Evolutionary conservation across 2,329 filamentous ascomycete genomes (phyloP).

Genomic region (Lachnellula suecica): DNA sequence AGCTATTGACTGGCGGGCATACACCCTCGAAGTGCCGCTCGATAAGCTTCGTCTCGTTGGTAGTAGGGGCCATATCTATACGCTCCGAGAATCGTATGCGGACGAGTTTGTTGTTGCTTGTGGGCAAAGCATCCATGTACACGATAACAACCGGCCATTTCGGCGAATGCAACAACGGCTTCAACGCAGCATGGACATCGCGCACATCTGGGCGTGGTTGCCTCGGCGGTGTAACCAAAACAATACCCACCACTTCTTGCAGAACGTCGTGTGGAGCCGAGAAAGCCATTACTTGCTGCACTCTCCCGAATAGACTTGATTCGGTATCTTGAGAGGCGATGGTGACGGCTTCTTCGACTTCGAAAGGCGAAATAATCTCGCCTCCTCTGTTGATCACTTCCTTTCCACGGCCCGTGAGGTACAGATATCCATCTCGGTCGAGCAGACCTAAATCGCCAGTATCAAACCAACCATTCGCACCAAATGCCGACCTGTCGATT

Average conservation of each 20-base stretch:
- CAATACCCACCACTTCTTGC: slow-evolving; percentile 55
- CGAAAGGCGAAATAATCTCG: slow-evolving; percentile 58
- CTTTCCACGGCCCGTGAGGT: slow-evolving; percentile 81
- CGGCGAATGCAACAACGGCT: slow-evolving; percentile 47
- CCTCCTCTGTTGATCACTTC: slow-evolving; percentile 59
- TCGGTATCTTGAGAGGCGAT: slow-evolving; percentile 41
- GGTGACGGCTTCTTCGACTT: slow-evolving; percentile 57
- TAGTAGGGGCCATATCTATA: slow-evolving; percentile 43
- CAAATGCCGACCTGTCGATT: slow-evolving; percentile 47
- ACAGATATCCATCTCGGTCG: slow-evolving; percentile 76
- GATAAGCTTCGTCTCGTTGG: slow-evolving; percentile 43
- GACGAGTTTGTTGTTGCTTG: slow-evolving; percentile 57
- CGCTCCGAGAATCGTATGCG: slow-evolving; percentile 52
- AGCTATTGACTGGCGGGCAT: slow-evolving; percentile 48
- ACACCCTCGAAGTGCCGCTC: slow-evolving; percentile 49
- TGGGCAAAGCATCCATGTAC: slow-evolving; percentile 56
- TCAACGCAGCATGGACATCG: slow-evolving; percentile 46
- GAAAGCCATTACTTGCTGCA: slow-evolving; percentile 52
- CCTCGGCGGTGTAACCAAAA: slow-evolving; percentile 46
- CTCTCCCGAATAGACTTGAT: slow-evolving; percentile 45
- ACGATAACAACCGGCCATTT: slow-evolving; percentile 52
- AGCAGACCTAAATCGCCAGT: slow-evolving; percentile 82
- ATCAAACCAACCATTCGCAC: slow-evolving; percentile 75
- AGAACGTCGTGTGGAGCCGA: slow-evolving; percentile 51
- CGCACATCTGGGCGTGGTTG: slow-evolving; percentile 47